Evolutionary conservation across 257 asterid genomes (phyloP).

Genomic region (Solanum infundibuliforme): DNA sequence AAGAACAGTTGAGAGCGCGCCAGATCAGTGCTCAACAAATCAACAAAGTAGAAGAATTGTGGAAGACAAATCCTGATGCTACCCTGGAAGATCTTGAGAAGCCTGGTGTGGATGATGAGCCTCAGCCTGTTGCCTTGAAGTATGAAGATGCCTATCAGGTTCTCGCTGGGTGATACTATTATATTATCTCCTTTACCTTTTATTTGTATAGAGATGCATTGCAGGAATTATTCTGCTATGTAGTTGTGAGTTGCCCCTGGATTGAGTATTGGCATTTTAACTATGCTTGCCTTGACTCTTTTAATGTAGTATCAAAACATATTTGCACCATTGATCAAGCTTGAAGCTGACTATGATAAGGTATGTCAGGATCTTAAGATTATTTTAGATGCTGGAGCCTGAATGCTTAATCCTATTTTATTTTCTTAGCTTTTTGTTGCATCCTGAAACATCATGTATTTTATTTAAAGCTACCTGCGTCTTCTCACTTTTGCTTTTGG

Average conservation of each 20-base stretch:
- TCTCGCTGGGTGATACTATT: not conserved
- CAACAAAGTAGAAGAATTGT: constrained; percentile 96
- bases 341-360: constrained; percentile 99
- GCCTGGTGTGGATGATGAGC: constrained; percentile 99
- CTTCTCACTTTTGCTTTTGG: not conserved
- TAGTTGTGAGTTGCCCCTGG: not conserved
- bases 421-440: not conserved
- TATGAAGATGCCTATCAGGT: constrained; percentile 99
- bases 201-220: not conserved
- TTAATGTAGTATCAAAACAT: constrained; percentile 87
- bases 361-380: constrained; percentile 20
- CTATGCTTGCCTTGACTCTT: not conserved
- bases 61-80: constrained; percentile 99
- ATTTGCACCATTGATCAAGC: constrained; percentile 96
- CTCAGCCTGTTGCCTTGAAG: constrained; percentile 85
- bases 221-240: not conserved
- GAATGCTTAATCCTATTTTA: not conserved
- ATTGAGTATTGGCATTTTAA: not conserved
- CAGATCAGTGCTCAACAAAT: constrained; percentile 98
- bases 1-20: constrained; percentile 97
- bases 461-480: not conserved
- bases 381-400: not conserved
- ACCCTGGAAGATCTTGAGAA: constrained; percentile 97
- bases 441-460: not conserved
- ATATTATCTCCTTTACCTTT: not conserved